Evolutionary conservation across 192 early-diverging fungal species (phyloP).

Genomic region (Phlyctochytrium bullatum): DNA sequence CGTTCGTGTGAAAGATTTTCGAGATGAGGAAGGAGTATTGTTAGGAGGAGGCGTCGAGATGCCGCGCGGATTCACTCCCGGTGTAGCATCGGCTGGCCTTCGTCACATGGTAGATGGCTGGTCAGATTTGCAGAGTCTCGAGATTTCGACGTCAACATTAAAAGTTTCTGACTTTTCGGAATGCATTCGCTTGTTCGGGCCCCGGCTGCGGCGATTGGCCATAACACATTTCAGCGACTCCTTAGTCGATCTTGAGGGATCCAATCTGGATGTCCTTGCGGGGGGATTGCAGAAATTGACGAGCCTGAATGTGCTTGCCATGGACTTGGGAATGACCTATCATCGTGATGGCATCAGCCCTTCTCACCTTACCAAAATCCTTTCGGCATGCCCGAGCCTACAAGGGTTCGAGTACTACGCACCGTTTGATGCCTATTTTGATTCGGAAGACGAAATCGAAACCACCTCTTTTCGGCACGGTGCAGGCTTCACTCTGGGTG

Average conservation of each 20-base stretch:
- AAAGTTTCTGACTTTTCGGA: conserved; percentile 6
- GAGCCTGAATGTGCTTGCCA: conserved; percentile 16
- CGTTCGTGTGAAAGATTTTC: conserved; percentile 15
- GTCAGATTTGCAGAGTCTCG: conserved; percentile 9
- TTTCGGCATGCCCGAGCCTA: conserved; percentile 9
- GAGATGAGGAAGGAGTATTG: conserved; percentile 8
- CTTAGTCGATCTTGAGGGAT: not conserved
- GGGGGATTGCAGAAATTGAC: not conserved
- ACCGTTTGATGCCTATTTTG: conserved; percentile 19
- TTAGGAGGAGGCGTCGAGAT: not conserved
- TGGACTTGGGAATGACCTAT: conserved; percentile 9
- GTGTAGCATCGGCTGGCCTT: conserved; percentile 2
- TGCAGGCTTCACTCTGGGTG: too few species aligned
- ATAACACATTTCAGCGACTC: conserved; percentile 13
- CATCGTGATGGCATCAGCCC: conserved; percentile 12
- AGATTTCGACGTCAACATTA: conserved; percentile 14
- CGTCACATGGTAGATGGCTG: conserved; percentile 18
- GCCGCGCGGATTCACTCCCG: not conserved
- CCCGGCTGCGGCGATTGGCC: conserved; percentile 5
- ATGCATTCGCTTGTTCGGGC: conserved; percentile 9
- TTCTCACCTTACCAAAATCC: not conserved
- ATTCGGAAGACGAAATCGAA: conserved; percentile 6
- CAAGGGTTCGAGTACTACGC: conserved; percentile 25
- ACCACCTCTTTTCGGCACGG: not conserved
- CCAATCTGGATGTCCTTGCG: not conserved